Conservation (phyloP, 179 eudicot species). For the Monotropa hypopitys region DNA sequence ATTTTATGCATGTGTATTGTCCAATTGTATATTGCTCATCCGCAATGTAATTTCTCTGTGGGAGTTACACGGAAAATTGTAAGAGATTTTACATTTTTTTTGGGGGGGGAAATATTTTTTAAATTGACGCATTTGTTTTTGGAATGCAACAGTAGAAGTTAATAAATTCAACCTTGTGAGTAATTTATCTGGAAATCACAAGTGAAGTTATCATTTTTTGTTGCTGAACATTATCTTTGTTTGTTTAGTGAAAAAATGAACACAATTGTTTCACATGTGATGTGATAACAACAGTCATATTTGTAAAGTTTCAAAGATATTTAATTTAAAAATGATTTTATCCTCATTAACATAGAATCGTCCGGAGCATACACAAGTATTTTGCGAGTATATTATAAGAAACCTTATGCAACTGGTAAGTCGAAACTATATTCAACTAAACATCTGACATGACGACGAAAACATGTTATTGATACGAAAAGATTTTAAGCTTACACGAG, state of each 20-base stretch:
- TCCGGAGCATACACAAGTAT: neutral
- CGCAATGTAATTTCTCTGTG: neutral
- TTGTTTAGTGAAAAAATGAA: too few species aligned
- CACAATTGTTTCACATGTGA: neutral
- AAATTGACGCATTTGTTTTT: neutral
- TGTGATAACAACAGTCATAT: neutral
- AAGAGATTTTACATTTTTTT: neutral
- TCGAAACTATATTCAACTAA: neutral
- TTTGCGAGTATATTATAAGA: neutral
- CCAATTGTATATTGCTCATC: neutral
- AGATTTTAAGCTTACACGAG: slow-evolving; percentile 46
- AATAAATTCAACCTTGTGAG: neutral
- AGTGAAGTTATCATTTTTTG: neutral
- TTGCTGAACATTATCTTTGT: neutral
- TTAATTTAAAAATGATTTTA: neutral
- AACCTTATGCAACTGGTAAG: neutral
- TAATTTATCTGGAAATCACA: neutral
- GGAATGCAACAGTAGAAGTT: neutral
- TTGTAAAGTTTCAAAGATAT: neutral
- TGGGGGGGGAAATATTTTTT: neutral
- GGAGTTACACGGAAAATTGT: neutral
- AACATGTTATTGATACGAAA: neutral
- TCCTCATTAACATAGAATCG: neutral
- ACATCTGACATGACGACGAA: neutral
- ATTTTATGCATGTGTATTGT: neutral